These are phyloP conservation scores for Waltergamsia citrina DNA, from an alignment of 2,329 filamentous ascomycete genomes.

Conservation along the genomic window DNA sequence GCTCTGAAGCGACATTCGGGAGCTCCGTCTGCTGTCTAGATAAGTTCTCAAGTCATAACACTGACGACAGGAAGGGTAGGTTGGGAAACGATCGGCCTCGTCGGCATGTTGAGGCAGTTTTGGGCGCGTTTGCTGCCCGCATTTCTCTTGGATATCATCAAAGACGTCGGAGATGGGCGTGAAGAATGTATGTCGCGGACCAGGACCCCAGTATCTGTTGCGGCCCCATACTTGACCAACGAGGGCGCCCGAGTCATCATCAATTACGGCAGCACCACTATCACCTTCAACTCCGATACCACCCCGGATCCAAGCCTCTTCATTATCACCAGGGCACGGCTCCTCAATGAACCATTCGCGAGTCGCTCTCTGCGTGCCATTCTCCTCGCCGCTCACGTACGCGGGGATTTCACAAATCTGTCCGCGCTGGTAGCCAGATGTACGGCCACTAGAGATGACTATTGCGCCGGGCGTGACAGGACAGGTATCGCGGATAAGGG, in stretches of 20 bases:
- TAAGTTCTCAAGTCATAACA: slow-evolving; percentile 31
- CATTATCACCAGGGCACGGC: slow-evolving; percentile 22
- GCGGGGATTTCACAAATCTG: slow-evolving; percentile 32
- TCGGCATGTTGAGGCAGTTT: slow-evolving; percentile 29
- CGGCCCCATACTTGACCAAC: slow-evolving; percentile 34
- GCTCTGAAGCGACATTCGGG: slow-evolving; percentile 28
- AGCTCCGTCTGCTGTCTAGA: slow-evolving; percentile 30
- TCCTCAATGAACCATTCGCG: slow-evolving; percentile 37
- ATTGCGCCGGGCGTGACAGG: slow-evolving; percentile 21
- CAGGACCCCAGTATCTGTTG: slow-evolving; percentile 30
- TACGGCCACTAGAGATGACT: slow-evolving; percentile 30
- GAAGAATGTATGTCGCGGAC: slow-evolving; percentile 30
- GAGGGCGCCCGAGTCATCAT: slow-evolving; percentile 25
- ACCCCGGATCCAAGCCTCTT: slow-evolving; percentile 33
- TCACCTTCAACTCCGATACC: slow-evolving; percentile 35
- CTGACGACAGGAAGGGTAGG: slow-evolving; percentile 27
- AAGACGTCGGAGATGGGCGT: slow-evolving; percentile 33
- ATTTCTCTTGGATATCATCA: slow-evolving; percentile 35
- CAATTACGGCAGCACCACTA: slow-evolving; percentile 33
- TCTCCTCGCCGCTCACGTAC: slow-evolving; percentile 26
- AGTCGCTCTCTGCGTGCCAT: slow-evolving; percentile 30
- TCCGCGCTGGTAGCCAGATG: slow-evolving; percentile 30
- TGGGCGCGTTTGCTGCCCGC: slow-evolving; percentile 25
- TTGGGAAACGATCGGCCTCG: slow-evolving; percentile 27
- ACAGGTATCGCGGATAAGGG: slow-evolving; percentile 18